phyloP scores from a whole-genome alignment of 192 early-diverging fungal species.

The Coemansia sp. region DNA sequence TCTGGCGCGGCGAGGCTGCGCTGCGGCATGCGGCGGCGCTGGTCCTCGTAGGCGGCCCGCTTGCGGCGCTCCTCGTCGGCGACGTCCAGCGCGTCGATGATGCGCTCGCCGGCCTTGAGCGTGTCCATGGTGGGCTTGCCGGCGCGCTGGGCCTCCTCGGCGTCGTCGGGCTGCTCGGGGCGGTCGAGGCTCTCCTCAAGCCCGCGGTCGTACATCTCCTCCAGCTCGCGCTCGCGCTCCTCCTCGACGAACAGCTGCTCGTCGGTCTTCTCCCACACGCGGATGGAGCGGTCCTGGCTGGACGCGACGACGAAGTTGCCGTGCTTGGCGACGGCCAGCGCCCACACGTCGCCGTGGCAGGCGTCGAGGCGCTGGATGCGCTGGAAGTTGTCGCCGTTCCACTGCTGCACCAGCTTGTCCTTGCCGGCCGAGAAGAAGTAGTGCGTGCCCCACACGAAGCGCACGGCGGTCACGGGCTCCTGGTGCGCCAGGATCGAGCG shows the following conservation, averaged over 20 bases:
- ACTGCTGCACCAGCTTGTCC: constrained; percentile 90
- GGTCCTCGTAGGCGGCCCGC: constrained; percentile 66
- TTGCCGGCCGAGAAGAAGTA: constrained; percentile 94
- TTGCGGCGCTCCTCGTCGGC: constrained; percentile 81
- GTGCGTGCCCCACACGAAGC: constrained; percentile 94
- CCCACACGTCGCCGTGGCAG: constrained; percentile 95
- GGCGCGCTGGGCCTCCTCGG: constrained; percentile 69
- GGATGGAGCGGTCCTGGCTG: constrained; percentile 93
- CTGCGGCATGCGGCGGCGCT: constrained; percentile 38
- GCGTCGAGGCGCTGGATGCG: constrained; percentile 92
- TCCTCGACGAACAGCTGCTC: constrained; percentile 95
- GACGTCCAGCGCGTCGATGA: constrained; percentile 91
- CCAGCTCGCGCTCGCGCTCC: constrained; percentile 93
- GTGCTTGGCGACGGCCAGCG: constrained; percentile 86
- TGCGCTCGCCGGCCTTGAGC: constrained; percentile 93
- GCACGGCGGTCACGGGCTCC: constrained; percentile 85
- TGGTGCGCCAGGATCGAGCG: constrained; percentile 92
- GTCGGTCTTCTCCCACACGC: constrained; percentile 96
- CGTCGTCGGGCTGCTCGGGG: constrained; percentile 47
- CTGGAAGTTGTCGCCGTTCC: constrained; percentile 98
- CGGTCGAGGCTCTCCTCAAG: constrained; percentile 68
- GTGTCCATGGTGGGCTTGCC: constrained; percentile 91
- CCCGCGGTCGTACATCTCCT: constrained; percentile 85
- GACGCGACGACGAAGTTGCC: constrained; percentile 88
- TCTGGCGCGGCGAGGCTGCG: constrained; percentile 55